Base-by-base conservation (phyloP, 331 rosid genomes). In the Telfairia occidentalis region DNA sequence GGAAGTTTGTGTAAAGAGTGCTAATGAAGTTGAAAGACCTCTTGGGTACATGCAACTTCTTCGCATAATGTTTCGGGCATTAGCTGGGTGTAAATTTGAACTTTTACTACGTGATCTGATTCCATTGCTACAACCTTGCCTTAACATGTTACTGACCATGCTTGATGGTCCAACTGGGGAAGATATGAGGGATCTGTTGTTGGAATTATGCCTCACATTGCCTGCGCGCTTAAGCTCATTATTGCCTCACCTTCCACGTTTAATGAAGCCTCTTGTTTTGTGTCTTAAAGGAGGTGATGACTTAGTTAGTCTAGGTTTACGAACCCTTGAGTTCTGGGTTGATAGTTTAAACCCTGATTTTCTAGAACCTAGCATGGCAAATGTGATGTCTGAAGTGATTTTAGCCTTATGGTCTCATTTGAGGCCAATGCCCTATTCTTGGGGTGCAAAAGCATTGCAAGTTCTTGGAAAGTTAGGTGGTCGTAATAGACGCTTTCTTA, bases 341-440 rank as follows among this genome's bases (percentile, higher is more conserved):
- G 98, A 92, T 84, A 92, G 96, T 86, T 85, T 92, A 79, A 92
- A 92, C 83, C 99, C 99, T 60, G 99, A 95, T 82, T 95, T 95
- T 81, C 89, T 95, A 71, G 99, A 95, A 83, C 99, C 97, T 7
- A 92, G 96, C 78, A 95, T 95, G 99, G 99, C 99, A n/a, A 92
- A 64, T 85, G 96, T 95, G 60, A 90, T 88, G 90, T 90, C 97
- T 38, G 96, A 90, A 71, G 97, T 95, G 80, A 92, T 90, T 83
- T 87, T 92, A 76, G 96, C 91, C 80, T 81, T 92, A 71, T 92
- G 98, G 98, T 92, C 98, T 64, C 97, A 95, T 84, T 84, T 92
- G 83, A 88, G 90, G 83, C 99, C 97, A 67, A 78, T 87, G 76
- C 92, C 99, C 55, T 92, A 89, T 86, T 83, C 86, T 53, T 90